Evolutionary conservation across 169 alveolate genomes (phyloP), one percentile per base, ranked within the genome.

Genomic region (Plasmodium malariae): DNA sequence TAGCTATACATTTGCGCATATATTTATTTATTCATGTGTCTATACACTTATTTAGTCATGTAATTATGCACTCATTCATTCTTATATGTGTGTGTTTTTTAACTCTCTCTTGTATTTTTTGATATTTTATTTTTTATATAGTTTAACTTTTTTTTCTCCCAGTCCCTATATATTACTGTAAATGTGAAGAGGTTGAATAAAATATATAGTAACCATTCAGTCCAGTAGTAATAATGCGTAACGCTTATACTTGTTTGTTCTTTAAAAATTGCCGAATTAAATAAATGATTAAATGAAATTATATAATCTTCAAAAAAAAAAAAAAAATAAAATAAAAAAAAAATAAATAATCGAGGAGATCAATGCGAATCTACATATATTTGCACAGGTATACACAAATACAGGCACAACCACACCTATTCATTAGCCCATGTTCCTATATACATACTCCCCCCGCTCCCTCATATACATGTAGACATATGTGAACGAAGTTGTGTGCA

Each of bases 121-220:
- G n/a, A n/a, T n/a, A n/a, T n/a, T n/a, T n/a, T n/a, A n/a, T 65
- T 11, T 69, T 37, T 70, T 7, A 36, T 24, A 32, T 14, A 19
- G 36, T 48, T 60, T 80, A 67, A 65, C 90, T 63, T 32, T 43
- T 70, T 11, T 2, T 26, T 51, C n/a, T 2, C 43, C 62, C 90
- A 67, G 34, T 7, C 24, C 26, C 57, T 51, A 45, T 11, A 28
- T 40, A 54, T 55, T 57, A 65, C 19, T 1, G 6, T 21, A 21
- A 49, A n/a, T 30, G 90, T 43, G 43, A 69, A 14, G 30, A 65
- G 6, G 30, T 51, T 67, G 32, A 80, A 59, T 26, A 67, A 14
- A 12, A 67, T n/a, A 57, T 49, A 34, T n/a, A 67, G 32, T 12
- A 54, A 1, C 90, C 90, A 80, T 54, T 80, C 90, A 7, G 12